phyloP scores from a whole-genome alignment of 495 filamentous ascomycete genomes.

The Aspergillus leporis region DNA sequence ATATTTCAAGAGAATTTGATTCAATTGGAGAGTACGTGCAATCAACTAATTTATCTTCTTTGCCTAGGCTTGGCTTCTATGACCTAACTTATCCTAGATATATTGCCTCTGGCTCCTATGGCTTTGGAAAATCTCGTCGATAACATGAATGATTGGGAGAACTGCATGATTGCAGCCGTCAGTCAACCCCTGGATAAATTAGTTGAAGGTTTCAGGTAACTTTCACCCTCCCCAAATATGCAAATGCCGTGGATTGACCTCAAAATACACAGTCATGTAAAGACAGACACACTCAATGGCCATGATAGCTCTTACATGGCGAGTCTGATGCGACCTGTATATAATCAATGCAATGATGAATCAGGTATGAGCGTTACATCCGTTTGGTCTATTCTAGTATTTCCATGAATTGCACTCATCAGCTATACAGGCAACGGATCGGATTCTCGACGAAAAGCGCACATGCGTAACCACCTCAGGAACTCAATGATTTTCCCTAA shows the following conservation, averaged over 20 bases:
- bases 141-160: constrained; percentile 13
- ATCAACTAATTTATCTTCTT: neutral
- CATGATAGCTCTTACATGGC: constrained; percentile 28
- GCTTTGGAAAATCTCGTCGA: constrained; percentile 15
- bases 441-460: neutral
- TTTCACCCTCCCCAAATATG: neutral
- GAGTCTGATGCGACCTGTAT: constrained; percentile 22
- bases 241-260: neutral
- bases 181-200: constrained; percentile 1
- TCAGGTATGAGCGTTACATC: neutral
- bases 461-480: neutral
- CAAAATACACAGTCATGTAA: constrained; percentile 9
- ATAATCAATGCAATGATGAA: constrained; percentile 4
- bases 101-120: constrained; percentile 9
- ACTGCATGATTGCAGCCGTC: constrained; percentile 16
- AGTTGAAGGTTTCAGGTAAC: constrained; percentile 10
- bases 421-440: neutral
- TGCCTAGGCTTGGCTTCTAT: constrained; percentile 7
- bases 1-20: neutral
- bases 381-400: neutral
- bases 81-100: neutral
- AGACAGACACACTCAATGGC: constrained; percentile 14
- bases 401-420: neutral
- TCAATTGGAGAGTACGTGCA: neutral
- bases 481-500: neutral